phyloP scores from a whole-genome alignment of 495 filamentous ascomycete species.

The Rhypophila decipiens region DNA sequence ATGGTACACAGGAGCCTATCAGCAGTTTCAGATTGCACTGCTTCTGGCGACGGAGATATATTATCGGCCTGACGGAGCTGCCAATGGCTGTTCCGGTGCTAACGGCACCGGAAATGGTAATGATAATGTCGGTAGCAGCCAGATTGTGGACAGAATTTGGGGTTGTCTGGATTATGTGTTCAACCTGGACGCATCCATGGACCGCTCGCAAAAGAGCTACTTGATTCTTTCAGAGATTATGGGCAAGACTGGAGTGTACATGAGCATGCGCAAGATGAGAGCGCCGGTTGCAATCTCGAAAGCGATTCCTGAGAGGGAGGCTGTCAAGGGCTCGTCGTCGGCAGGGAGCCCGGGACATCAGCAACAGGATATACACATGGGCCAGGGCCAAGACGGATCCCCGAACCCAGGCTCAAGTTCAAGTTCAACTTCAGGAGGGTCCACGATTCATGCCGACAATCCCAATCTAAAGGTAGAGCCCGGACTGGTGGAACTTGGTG shows the following conservation, averaged over 20 bases:
- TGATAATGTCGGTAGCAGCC: no score
- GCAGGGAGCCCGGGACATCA: no score
- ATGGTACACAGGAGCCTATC: conserved; percentile 51
- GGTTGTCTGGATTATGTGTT: conserved; percentile 65
- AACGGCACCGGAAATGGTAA: no score
- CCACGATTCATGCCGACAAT: no score
- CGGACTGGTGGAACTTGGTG: no score
- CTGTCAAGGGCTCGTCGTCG: conserved; percentile 29
- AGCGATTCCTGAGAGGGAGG: conserved; percentile 31
- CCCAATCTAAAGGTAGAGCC: no score
- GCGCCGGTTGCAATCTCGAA: conserved; percentile 31
- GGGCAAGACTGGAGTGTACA: conserved; percentile 34
- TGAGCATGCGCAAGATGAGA: conserved; percentile 39
- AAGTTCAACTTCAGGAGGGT: no score
- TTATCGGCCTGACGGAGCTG: conserved; percentile 50
- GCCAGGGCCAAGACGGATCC: no score
- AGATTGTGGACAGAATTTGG: conserved; percentile 59
- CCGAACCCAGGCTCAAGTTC: no score
- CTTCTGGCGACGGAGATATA: conserved; percentile 49
- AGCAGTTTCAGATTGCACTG: conserved; percentile 51
- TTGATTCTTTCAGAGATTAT: conserved; percentile 35
- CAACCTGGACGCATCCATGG: conserved; percentile 44
- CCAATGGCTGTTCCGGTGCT: no score
- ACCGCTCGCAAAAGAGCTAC: conserved; percentile 34
- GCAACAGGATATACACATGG: no score